These are phyloP conservation scores for Alternaria sp. DNA, from an alignment of 2,329 filamentous ascomycete genomes.

Conservation along the genomic window DNA sequence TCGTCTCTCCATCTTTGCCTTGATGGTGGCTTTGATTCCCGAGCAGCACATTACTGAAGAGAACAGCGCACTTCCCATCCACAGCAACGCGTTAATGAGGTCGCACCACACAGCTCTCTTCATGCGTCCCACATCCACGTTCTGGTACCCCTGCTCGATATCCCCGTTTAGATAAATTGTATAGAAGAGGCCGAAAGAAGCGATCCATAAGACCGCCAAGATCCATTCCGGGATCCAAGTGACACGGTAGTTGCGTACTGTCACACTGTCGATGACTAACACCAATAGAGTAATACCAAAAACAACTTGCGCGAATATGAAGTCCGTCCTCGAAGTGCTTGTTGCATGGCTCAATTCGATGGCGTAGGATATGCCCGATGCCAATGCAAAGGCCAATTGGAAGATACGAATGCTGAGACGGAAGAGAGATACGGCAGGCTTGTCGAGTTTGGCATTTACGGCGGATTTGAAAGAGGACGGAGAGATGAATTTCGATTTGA, in stretches of 20 bases:
- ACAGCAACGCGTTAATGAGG: conserved; percentile 30
- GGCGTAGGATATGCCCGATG: conserved; percentile 33
- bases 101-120: conserved; percentile 30
- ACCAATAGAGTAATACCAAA: conserved; percentile 24
- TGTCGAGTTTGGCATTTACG: conserved; percentile 25
- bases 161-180: conserved; percentile 11
- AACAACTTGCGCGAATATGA: conserved; percentile 27
- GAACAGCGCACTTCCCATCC: conserved; percentile 30
- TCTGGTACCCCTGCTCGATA: conserved; percentile 7
- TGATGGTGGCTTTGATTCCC: conserved; percentile 24
- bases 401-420: conserved; percentile 25
- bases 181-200: conserved; percentile 29
- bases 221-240: conserved; percentile 30
- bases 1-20: conserved; percentile 10
- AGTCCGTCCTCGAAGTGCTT: conserved; percentile 10
- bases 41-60: conserved; percentile 34
- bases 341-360: conserved; percentile 20
- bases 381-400: conserved; percentile 30
- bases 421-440: conserved; percentile 27
- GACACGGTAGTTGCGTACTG: conserved; percentile 28
- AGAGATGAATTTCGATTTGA: conserved; percentile 21
- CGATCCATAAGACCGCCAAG: conserved; percentile 29
- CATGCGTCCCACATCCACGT: conserved; percentile 22
- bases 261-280: conserved; percentile 23
- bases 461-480: conserved; percentile 27